Evolutionary conservation across 495 filamentous ascomycete species (phyloP).

Genomic region (Penicillium angulare): DNA sequence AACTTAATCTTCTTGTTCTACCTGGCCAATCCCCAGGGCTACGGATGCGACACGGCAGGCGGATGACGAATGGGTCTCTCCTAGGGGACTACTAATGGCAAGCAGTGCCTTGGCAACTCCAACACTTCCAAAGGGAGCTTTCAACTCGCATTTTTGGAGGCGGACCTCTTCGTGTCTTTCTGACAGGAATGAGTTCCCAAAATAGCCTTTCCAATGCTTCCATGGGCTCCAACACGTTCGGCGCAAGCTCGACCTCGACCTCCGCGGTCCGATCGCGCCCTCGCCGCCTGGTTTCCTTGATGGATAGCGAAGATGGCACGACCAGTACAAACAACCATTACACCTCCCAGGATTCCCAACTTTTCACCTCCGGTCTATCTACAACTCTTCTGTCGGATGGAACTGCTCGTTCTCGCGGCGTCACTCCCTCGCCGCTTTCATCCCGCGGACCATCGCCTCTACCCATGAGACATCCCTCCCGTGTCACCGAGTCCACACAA

Average conservation of each 20-base stretch:
- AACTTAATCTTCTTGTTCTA: conserved; percentile 6
- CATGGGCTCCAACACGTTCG: conserved; percentile 34
- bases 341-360: conserved; percentile 26
- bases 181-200: conserved; percentile 47
- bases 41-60: conserved; percentile 38
- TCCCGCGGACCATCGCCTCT: conserved; percentile 49
- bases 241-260: conserved; percentile 34
- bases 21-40: conserved; percentile 17
- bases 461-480: conserved; percentile 46
- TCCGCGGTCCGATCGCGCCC: conserved; percentile 45
- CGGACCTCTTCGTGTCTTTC: conserved; percentile 13
- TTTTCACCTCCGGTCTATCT: conserved; percentile 33
- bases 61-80: conserved; percentile 46
- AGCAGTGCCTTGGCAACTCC: conserved; percentile 39
- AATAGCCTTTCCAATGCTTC: conserved; percentile 39
- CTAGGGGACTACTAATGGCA: conserved; percentile 44
- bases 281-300: conserved; percentile 44
- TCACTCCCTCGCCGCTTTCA: conserved; percentile 42
- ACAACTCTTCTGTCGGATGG: conserved; percentile 28
- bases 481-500: conserved; percentile 28
- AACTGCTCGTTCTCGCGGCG: conserved; percentile 36
- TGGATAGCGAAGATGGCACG: conserved; percentile 35
- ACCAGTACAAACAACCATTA: conserved; percentile 10
- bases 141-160: conserved; percentile 20
- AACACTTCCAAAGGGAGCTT: conserved; percentile 26